Evolutionary conservation across 2,329 filamentous ascomycete species (phyloP).

Genomic region (Fusarium sulawesiense): DNA sequence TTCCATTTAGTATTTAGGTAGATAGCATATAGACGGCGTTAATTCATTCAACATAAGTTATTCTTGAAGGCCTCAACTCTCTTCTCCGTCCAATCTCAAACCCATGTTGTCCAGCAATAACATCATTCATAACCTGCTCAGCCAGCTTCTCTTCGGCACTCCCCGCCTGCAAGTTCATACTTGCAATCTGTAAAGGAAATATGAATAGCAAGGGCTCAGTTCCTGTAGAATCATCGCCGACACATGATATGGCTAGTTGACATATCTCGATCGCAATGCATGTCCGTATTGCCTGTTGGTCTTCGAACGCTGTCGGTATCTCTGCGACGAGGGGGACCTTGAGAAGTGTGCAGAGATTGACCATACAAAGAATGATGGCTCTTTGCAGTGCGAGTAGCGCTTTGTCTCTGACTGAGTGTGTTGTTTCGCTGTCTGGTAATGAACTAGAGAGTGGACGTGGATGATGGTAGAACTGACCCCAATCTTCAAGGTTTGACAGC

Average conservation of each 20-base stretch:
- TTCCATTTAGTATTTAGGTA: accelerated
- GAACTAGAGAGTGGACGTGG: not conserved
- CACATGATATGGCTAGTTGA: conserved; percentile 1
- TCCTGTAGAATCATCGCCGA: not conserved
- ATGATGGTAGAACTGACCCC: conserved; percentile 7
- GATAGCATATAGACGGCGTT: not conserved
- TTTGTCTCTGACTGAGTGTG: not conserved
- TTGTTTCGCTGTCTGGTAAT: accelerated
- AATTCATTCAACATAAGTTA: not conserved
- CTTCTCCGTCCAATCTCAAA: conserved; percentile 28
- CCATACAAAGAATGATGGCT: conserved; percentile 17
- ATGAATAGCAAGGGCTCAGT: conserved; percentile 11
- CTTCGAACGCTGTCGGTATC: not conserved
- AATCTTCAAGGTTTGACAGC: not conserved
- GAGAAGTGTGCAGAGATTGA: not conserved
- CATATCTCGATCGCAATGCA: conserved; percentile 19
- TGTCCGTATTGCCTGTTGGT: not conserved
- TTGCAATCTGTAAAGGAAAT: conserved; percentile 12
- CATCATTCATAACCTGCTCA: conserved; percentile 14
- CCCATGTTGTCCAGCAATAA: conserved; percentile 15
- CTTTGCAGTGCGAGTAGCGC: conserved; percentile 5
- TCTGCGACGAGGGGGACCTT: conserved; percentile 2
- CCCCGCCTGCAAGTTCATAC: conserved; percentile 7
- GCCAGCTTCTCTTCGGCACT: conserved; percentile 12
- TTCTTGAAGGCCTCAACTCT: not conserved